A percentile compares a stretch with the other conserved stretches of the same genome.
These are phyloP conservation scores for Yamadazyma taylorii DNA, from an alignment of 1,139 yeast genomes.

Conservation along the genomic window DNA sequence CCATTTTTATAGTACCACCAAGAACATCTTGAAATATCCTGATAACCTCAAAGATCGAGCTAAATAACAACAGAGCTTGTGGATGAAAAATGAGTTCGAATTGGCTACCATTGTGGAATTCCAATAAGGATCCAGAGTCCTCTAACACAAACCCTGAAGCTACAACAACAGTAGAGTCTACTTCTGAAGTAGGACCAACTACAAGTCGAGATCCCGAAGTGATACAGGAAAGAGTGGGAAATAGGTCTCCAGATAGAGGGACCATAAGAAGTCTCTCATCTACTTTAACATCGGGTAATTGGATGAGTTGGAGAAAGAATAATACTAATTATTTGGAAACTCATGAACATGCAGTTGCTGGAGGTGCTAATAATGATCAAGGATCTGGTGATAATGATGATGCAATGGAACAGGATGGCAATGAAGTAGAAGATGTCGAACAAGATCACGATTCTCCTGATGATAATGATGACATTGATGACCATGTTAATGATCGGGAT, in stretches of 20 bases:
- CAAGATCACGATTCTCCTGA: slow-evolving; percentile 27
- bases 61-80: background rate
- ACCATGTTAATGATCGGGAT: slow-evolving; percentile 27
- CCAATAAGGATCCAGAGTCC: background rate
- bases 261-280: slow-evolving; percentile 11
- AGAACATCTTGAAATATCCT: too few relatives aligned
- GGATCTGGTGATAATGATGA: slow-evolving; percentile 2
- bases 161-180: background rate
- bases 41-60: too few relatives aligned
- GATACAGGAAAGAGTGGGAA: background rate
- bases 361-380: slow-evolving; percentile 1
- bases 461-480: slow-evolving; percentile 36
- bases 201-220: too few relatives aligned
- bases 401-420: background rate
- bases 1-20: too few relatives aligned
- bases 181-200: too few relatives aligned
- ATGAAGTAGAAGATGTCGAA: slow-evolving; percentile 14
- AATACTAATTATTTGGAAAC: slow-evolving; percentile 8
- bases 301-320: slow-evolving; percentile 14
- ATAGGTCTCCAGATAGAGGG: slow-evolving; percentile 2
- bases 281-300: slow-evolving; percentile 11
- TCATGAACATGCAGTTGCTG: slow-evolving; percentile 10
- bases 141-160: slow-evolving; percentile 1
- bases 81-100: slow-evolving; percentile 10
- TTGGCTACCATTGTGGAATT: slow-evolving; percentile 14